Conservation (phyloP, 169 alveolate genomes). For the Babesia ovis region DNA sequence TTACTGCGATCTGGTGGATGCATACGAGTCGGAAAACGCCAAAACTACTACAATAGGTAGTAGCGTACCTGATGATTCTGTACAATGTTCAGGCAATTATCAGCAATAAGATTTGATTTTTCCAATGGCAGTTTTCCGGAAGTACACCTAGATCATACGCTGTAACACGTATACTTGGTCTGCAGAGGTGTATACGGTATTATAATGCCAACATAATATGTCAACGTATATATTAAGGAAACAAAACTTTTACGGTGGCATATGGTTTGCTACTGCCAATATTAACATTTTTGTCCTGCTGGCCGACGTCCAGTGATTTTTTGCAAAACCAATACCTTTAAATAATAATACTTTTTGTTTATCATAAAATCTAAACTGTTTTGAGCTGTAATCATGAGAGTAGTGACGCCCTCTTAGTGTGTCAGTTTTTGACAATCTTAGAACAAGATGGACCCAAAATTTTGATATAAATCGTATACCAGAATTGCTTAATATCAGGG, state of each 20-base stretch:
- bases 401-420: too few relatives aligned
- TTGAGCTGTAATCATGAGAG: too few relatives aligned
- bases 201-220: too few relatives aligned
- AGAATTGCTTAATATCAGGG: too few relatives aligned
- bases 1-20: constrained; percentile 22
- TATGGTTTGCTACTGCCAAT: not conserved
- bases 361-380: too few relatives aligned
- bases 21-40: constrained; percentile 6
- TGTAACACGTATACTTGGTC: too few relatives aligned
- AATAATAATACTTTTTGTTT: not conserved
- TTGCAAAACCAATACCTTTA: not conserved
- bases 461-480: not conserved
- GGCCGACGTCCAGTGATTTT: not conserved
- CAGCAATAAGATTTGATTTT: constrained; percentile 2
- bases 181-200: too few relatives aligned
- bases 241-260: not conserved
- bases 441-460: not conserved
- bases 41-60: not conserved
- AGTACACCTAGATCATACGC: too few relatives aligned
- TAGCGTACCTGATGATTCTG: not conserved
- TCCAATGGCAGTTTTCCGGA: not conserved
- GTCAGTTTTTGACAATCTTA: too few relatives aligned
- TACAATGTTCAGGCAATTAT: not conserved
- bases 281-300: not conserved
- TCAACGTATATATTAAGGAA: too few relatives aligned